Evolutionary conservation across 345 rosid genomes (phyloP), one percentile per base, ranked within the genome.

Genomic region (Kandelia obovata): DNA sequence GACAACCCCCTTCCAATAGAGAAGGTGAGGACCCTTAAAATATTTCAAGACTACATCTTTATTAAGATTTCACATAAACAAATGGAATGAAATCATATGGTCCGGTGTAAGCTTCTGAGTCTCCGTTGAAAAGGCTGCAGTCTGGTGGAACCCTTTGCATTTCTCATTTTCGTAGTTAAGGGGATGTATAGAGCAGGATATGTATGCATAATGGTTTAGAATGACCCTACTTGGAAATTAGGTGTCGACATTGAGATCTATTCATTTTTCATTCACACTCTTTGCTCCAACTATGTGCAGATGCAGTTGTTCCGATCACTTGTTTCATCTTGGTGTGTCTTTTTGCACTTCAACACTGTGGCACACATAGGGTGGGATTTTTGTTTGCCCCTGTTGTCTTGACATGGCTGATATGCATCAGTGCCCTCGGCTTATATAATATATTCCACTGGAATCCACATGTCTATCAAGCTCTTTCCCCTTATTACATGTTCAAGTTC

Each of bases 341-440:
- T 69, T 96, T 96, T 69, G 91, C 98, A 61, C 98, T 96, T 70
- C 99, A 96, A 70, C 99, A 96, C 76, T 96, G 86, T 49, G 99
- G 99, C 73, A 92, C 99, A 0, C 99, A 96, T 74, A 85, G 92
- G 46, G 86, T 92, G 56, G 98, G 98, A 55, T 86, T 90, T 81
- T 79, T 90, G 66, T 96, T 96, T 60, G 99, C 99, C 19, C 99
- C 99, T 20, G 67, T 96, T 69, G 86, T 96, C 59, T 76, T 92
- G 73, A 72, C 82, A 39, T 92, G 98, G 99, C 80, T 96, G 25
- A 67, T 92, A 37, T 92, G 98, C 82, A 92, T 90, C 65, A 96
- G 97, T 74, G 78, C 92, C 68, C 90, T 96, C 46, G 99, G 99
- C 78, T 61, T 96, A 65, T 96, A 92, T 73, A 96, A 96, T 75